phyloP scores from a whole-genome alignment of 106 monocot species.

The Dioscorea alata region DNA sequence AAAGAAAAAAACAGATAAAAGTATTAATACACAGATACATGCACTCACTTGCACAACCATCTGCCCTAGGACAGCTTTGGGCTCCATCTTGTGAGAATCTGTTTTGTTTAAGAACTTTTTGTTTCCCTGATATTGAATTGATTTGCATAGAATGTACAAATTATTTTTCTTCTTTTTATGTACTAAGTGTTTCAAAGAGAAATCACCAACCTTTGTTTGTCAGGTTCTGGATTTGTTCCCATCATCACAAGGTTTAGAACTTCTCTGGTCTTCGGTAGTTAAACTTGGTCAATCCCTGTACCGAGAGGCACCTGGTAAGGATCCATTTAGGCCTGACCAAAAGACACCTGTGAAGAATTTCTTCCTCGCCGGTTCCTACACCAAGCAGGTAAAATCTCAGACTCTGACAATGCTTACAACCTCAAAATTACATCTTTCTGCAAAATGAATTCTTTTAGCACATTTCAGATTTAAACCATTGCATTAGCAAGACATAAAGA shows the following conservation, averaged over 20 bases:
- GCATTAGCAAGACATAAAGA: too few species aligned
- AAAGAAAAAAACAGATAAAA: too few species aligned
- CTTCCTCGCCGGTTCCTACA: constrained; percentile 96
- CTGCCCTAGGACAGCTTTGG: too few species aligned
- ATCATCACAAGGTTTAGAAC: constrained; percentile 70
- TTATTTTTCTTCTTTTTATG: too few species aligned
- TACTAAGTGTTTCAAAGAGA: too few species aligned
- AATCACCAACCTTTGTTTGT: neutral
- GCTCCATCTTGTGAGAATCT: too few species aligned
- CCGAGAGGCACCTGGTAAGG: constrained; percentile 82
- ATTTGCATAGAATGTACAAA: too few species aligned
- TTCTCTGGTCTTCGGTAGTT: constrained; percentile 88
- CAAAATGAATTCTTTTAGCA: neutral
- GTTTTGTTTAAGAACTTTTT: too few species aligned
- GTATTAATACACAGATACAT: too few species aligned
- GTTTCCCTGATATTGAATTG: too few species aligned
- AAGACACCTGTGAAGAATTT: constrained; percentile 92
- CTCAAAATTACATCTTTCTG: neutral
- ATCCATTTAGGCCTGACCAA: constrained; percentile 95
- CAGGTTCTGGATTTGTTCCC: constrained; percentile 87
- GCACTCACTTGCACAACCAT: too few species aligned
- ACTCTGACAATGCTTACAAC: neutral
- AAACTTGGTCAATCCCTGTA: constrained; percentile 94
- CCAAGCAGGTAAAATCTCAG: constrained; percentile 66
- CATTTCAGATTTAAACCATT: neutral